phyloP scores from a whole-genome alignment of 345 rosid species.

The Erodium maritimum region DNA sequence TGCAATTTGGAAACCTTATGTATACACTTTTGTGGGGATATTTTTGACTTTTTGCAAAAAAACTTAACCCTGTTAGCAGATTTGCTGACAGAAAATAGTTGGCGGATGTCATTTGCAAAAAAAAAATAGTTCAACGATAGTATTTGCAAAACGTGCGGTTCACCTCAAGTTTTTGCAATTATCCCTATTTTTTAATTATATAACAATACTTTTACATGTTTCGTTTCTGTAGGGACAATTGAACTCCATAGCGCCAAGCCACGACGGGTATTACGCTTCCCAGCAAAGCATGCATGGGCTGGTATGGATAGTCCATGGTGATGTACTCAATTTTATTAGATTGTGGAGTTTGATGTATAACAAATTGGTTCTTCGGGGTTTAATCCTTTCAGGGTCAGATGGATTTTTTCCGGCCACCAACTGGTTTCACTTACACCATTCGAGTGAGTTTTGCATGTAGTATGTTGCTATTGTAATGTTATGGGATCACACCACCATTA shows the following conservation, averaged over 20 bases:
- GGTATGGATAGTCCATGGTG: slow-evolving; percentile 17
- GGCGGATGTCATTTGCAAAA: neutral
- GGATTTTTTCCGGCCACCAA: slow-evolving; percentile 58
- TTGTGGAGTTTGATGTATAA: neutral
- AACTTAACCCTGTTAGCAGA: no score
- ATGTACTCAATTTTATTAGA: neutral
- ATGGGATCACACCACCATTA: neutral
- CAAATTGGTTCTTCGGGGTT: neutral
- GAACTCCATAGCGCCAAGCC: slow-evolving; percentile 44
- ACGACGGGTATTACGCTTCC: slow-evolving; percentile 36
- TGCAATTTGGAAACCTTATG: no score
- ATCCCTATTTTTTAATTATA: neutral
- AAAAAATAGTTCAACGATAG: no score
- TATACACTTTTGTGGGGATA: no score
- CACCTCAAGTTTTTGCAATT: no score
- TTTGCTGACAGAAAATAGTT: no score
- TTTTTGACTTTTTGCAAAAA: no score
- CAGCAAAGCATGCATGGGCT: slow-evolving; percentile 46
- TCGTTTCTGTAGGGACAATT: slow-evolving; percentile 33
- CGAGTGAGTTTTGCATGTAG: slow-evolving; percentile 33
- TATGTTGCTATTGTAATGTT: neutral
- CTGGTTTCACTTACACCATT: slow-evolving; percentile 38
- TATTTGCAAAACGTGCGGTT: no score
- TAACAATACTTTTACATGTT: slow-evolving; percentile 3
- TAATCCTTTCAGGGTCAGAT: slow-evolving; percentile 42